A percentile compares a stretch with the other conserved stretches of the same genome.
These are phyloP conservation scores for Stagonosporopsis vannaccii DNA, from an alignment of 2,329 filamentous ascomycete species.

Conservation along the genomic window DNA sequence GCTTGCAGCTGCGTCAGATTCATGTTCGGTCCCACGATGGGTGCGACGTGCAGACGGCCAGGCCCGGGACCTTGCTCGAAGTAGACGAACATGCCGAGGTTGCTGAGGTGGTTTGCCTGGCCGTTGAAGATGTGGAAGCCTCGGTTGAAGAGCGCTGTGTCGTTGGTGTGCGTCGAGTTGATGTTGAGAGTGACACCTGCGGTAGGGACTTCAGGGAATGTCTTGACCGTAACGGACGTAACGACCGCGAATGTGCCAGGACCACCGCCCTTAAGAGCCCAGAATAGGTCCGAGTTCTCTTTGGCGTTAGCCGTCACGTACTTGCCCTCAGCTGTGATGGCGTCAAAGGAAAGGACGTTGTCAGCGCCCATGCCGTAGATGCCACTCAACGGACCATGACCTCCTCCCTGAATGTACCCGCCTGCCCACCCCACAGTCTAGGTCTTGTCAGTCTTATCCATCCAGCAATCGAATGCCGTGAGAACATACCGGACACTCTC, in stretches of 20 bases:
- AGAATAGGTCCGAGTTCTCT: conserved; percentile 49
- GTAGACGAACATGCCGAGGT: conserved; percentile 47
- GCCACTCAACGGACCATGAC: conserved; percentile 36
- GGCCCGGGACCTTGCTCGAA: conserved; percentile 40
- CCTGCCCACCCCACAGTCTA: conserved; percentile 51
- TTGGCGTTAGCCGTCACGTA: conserved; percentile 38
- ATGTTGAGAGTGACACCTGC: conserved; percentile 46
- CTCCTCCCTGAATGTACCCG: conserved; percentile 51
- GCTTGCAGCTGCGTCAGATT: conserved; percentile 33
- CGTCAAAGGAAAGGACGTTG: conserved; percentile 43
- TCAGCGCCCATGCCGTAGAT: conserved; percentile 11
- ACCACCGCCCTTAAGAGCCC: conserved; percentile 47
- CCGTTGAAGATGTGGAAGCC: conserved; percentile 45
- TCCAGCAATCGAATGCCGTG: neutral
- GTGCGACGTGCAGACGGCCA: conserved; percentile 40
- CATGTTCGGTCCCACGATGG: conserved; percentile 46
- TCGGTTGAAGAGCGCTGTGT: conserved; percentile 37
- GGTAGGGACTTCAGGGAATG: conserved; percentile 40
- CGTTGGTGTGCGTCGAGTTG: conserved; percentile 46
- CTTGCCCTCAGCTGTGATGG: conserved; percentile 50
- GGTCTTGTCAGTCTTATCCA: conserved; percentile 9
- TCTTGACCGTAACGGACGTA: conserved; percentile 44
- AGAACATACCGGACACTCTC: conserved; percentile 44
- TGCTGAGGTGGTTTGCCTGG: conserved; percentile 42
- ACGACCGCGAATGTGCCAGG: conserved; percentile 44